These are phyloP conservation scores for Zoysia matrella DNA, from an alignment of 202 grass and related monocot species.

Conservation along the genomic window DNA sequence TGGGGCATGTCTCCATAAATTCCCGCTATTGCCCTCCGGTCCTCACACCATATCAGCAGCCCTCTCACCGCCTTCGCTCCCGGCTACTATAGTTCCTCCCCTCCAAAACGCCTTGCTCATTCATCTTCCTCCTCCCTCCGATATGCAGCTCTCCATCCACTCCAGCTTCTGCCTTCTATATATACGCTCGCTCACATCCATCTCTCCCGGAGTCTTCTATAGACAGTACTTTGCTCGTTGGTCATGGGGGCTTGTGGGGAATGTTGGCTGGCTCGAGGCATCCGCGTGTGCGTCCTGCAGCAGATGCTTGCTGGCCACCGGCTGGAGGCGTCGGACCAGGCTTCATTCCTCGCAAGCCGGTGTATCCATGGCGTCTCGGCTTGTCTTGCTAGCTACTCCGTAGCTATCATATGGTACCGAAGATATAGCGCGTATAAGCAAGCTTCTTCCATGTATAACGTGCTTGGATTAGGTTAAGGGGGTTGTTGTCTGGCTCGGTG, in stretches of 20 bases:
- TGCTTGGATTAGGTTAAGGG: constrained; percentile 71
- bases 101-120: constrained; percentile 36
- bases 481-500: constrained; percentile 97
- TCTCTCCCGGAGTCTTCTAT: neutral
- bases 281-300: constrained; percentile 9
- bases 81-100: neutral
- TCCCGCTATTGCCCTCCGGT: constrained; percentile 56
- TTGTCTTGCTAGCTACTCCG: neutral
- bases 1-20: constrained; percentile 86
- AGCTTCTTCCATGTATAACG: neutral
- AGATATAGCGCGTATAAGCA: too few species aligned
- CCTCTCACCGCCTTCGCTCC: neutral
- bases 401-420: neutral
- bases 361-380: constrained; percentile 33
- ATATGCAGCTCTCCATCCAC: constrained; percentile 16
- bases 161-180: constrained; percentile 26
- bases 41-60: constrained; percentile 5
- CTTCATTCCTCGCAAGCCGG: constrained; percentile 84
- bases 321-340: constrained; percentile 82
- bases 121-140: constrained; percentile 26
- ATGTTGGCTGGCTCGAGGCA: constrained; percentile 96
- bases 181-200: constrained; percentile 11
- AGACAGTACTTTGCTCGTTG: neutral
- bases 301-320: constrained; percentile 13
- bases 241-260: constrained; percentile 72